Conservation (phyloP, 768 basidiomycete genomes). For the Mycena galopus region DNA sequence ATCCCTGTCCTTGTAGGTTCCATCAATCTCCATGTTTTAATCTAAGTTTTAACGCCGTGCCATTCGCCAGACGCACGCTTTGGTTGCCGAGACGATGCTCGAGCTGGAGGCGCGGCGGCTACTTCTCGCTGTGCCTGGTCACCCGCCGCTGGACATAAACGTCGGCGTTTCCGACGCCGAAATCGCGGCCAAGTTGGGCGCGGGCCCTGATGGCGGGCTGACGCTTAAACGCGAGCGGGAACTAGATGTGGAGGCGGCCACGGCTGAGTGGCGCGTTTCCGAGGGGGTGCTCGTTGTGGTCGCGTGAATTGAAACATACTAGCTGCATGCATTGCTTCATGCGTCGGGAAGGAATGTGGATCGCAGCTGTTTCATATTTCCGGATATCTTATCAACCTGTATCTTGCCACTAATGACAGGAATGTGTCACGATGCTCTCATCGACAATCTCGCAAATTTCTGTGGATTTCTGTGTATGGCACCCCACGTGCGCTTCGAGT, state of each 20-base stretch:
- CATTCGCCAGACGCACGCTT: slow-evolving; percentile 57
- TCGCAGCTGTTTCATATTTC: background rate
- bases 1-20: slow-evolving; percentile 67
- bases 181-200: slow-evolving; percentile 50
- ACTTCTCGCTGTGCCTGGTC: slow-evolving; percentile 61
- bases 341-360: background rate
- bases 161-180: slow-evolving; percentile 68
- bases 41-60: slow-evolving; percentile 8
- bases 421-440: too few relatives aligned
- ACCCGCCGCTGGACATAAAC: slow-evolving; percentile 69
- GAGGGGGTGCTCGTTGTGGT: slow-evolving; percentile 63
- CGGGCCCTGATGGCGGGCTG: slow-evolving; percentile 43
- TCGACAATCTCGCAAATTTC: too few relatives aligned
- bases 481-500: too few relatives aligned
- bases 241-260: slow-evolving; percentile 72
- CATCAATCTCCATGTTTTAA: background rate
- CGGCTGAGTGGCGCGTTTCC: slow-evolving; percentile 76
- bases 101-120: slow-evolving; percentile 77
- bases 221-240: slow-evolving; percentile 69
- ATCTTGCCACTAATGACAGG: too few relatives aligned
- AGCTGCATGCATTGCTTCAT: background rate
- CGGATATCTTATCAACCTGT: too few relatives aligned
- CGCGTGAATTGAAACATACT: slow-evolving; percentile 40
- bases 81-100: slow-evolving; percentile 63
- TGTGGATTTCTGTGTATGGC: too few relatives aligned